A percentile compares a stretch with the other conserved stretches of the same genome.
Evolutionary conservation across 768 basidiomycete genomes (phyloP).

Genomic region (Leucogyrophana mollusca): DNA sequence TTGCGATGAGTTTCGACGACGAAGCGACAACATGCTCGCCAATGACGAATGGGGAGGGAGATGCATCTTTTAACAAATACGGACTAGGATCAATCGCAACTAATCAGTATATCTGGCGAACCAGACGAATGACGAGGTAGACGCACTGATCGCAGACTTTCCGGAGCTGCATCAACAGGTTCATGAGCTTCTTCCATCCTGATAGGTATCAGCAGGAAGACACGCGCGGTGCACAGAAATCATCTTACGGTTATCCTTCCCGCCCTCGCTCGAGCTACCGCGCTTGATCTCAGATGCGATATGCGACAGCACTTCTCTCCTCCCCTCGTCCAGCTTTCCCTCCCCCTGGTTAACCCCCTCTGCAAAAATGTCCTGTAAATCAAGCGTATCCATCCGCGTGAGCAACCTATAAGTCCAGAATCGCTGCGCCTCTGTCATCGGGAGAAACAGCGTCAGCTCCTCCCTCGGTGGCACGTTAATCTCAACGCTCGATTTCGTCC

Average conservation of each 20-base stretch:
- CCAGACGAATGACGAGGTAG: neutral
- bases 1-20: constrained; percentile 53
- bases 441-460: constrained; percentile 55
- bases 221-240: neutral
- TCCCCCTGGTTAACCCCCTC: constrained; percentile 23
- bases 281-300: constrained; percentile 38
- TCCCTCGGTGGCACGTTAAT: constrained; percentile 54
- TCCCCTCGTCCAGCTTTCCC: constrained; percentile 30
- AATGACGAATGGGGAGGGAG: constrained; percentile 47
- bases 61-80: constrained; percentile 48
- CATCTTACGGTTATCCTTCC: constrained; percentile 29
- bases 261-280: constrained; percentile 18
- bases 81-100: constrained; percentile 37
- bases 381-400: constrained; percentile 48
- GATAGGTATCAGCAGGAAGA: constrained; percentile 2
- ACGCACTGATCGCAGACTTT: constrained; percentile 69
- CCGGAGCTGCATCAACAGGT: constrained; percentile 69
- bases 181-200: constrained; percentile 61
- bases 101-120: neutral
- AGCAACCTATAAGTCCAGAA: constrained; percentile 62
- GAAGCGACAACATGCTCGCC: constrained; percentile 57
- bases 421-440: constrained; percentile 56
- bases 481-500: constrained; percentile 54
- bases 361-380: constrained; percentile 49
- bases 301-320: constrained; percentile 38